Evolutionary conservation across 2,329 filamentous ascomycete species (phyloP).

Genomic region (Trichoderma semiorbis): DNA sequence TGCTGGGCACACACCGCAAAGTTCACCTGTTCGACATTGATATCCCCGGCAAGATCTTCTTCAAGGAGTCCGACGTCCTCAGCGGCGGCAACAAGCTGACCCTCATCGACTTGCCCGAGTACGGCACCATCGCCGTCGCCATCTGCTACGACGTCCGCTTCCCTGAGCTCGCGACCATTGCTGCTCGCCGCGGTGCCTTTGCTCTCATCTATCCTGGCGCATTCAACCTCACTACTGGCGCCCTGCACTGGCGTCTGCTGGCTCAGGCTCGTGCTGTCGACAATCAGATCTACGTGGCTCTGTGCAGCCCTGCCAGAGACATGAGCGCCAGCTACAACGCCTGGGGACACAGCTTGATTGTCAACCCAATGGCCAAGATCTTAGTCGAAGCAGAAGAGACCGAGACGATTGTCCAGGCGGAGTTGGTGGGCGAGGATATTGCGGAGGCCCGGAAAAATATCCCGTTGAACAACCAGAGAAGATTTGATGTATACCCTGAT

Average conservation of each 20-base stretch:
- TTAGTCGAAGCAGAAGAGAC: constrained; percentile 72
- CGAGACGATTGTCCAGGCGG: constrained; percentile 72
- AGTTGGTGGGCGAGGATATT: constrained; percentile 66
- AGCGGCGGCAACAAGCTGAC: constrained; percentile 82
- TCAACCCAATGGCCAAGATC: constrained; percentile 83
- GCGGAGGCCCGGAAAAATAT: constrained; percentile 76
- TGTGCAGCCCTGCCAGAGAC: constrained; percentile 89
- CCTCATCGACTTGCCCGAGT: constrained; percentile 79
- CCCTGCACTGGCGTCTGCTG: constrained; percentile 84
- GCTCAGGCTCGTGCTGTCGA: constrained; percentile 83
- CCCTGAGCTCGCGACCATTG: constrained; percentile 87
- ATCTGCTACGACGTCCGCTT: constrained; percentile 99
- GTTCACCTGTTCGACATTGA: constrained; percentile 97
- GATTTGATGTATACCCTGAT: constrained; percentile 95
- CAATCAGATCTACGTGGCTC: constrained; percentile 88
- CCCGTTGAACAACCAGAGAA: constrained; percentile 76
- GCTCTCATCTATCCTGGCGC: constrained; percentile 90
- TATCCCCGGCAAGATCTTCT: constrained; percentile 91
- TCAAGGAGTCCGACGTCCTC: constrained; percentile 86
- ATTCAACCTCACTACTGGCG: constrained; percentile 91
- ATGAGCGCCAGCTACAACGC: constrained; percentile 75
- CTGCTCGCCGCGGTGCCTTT: constrained; percentile 82
- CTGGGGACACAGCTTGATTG: constrained; percentile 86
- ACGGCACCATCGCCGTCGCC: constrained; percentile 80
- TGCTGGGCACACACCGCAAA: constrained; percentile 88